A percentile compares a stretch with the other conserved stretches of the same genome.
phyloP scores from a whole-genome alignment of 2,329 filamentous ascomycete genomes.

The Leptoxyphium fumago region DNA sequence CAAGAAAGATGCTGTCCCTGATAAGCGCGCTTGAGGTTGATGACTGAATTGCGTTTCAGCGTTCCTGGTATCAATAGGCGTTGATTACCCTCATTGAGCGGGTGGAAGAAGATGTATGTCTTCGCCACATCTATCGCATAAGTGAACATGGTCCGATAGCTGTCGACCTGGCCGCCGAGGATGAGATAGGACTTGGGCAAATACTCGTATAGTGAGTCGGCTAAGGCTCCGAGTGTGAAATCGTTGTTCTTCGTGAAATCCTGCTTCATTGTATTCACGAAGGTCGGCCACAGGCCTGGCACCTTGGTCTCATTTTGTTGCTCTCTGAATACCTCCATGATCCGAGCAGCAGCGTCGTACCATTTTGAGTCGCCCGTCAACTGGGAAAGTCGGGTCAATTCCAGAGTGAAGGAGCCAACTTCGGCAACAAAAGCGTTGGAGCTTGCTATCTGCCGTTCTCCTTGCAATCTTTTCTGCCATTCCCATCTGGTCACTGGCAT shows the following conservation, averaged over 20 bases:
- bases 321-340: constrained; percentile 40
- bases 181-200: constrained; percentile 13
- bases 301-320: constrained; percentile 40
- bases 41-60: constrained; percentile 12
- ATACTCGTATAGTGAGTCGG: constrained; percentile 21
- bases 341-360: constrained; percentile 46
- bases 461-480: constrained; percentile 27
- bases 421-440: constrained; percentile 31
- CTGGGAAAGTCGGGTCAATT: constrained; percentile 51
- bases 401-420: constrained; percentile 44
- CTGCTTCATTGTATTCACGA: constrained; percentile 30
- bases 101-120: constrained; percentile 30
- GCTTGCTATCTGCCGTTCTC: constrained; percentile 17
- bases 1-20: constrained; percentile 48
- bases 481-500: constrained; percentile 48
- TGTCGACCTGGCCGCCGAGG: constrained; percentile 13
- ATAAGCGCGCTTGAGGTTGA: constrained; percentile 12
- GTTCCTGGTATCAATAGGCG: constrained; percentile 38
- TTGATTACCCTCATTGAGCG: constrained; percentile 28
- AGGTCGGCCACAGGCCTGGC: constrained; percentile 49
- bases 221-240: constrained; percentile 20
- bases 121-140: constrained; percentile 33
- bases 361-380: constrained; percentile 45
- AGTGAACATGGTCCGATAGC: constrained; percentile 34
- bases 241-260: constrained; percentile 16